A percentile compares a stretch with the other conserved stretches of the same genome.
These are phyloP conservation scores for Sanghuangporus weigelae DNA, from an alignment of 1,284 basidiomycete genomes.

Conservation along the genomic window DNA sequence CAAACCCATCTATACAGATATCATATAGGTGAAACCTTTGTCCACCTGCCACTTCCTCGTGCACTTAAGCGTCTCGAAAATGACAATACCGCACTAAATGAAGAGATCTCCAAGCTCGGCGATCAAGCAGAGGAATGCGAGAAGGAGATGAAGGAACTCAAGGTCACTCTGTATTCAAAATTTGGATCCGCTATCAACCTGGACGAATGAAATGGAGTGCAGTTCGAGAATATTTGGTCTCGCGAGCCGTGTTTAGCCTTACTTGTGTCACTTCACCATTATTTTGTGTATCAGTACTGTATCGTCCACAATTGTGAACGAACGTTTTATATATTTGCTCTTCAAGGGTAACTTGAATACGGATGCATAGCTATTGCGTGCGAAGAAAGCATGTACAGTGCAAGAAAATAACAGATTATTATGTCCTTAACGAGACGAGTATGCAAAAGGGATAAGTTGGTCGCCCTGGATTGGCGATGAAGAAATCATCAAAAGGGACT, in stretches of 20 bases:
- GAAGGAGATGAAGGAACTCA: constrained; percentile 84
- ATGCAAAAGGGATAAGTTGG: too few species aligned
- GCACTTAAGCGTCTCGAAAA: constrained; percentile 74
- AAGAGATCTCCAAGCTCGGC: constrained; percentile 53
- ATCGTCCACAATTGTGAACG: too few species aligned
- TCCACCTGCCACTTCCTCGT: constrained; percentile 67
- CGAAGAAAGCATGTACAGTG: not conserved
- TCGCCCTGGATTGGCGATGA: too few species aligned
- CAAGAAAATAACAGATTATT: not conserved
- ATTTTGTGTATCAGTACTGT: too few species aligned
- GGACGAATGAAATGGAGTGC: constrained; percentile 50
- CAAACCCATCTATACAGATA: constrained; percentile 48
- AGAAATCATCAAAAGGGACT: too few species aligned
- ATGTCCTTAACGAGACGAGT: too few species aligned
- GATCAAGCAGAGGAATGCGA: constrained; percentile 68
- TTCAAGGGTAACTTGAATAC: too few species aligned
- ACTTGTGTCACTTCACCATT: too few species aligned
- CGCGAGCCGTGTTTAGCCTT: too few species aligned
- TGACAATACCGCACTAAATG: constrained; percentile 60
- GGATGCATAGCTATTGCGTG: not conserved
- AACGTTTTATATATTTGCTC: too few species aligned
- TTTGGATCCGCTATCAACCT: constrained; percentile 93
- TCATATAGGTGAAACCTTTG: constrained; percentile 86
- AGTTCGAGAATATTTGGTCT: not conserved
- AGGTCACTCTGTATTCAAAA: constrained; percentile 85